phyloP scores from a whole-genome alignment of 345 rosid genomes.

The Dipteronia sinensis region DNA sequence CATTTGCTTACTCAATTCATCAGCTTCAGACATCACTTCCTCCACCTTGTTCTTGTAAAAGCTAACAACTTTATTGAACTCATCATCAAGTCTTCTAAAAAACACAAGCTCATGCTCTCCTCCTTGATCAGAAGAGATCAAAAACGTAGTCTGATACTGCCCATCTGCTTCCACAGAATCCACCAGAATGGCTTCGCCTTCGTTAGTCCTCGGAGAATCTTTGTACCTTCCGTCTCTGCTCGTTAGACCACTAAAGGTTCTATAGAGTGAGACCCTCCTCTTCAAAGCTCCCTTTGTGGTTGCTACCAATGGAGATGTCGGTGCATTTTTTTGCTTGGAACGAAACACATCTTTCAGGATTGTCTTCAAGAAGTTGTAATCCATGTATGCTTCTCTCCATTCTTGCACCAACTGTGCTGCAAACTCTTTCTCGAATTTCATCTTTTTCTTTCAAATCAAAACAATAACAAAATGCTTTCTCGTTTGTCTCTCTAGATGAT shows the following conservation, averaged over 20 bases:
- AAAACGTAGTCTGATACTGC: slow-evolving; percentile 50
- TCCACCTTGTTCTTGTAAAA: slow-evolving; percentile 54
- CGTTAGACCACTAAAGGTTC: slow-evolving; percentile 66
- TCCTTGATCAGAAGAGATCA: slow-evolving; percentile 59
- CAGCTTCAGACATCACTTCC: slow-evolving; percentile 57
- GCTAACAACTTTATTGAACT: slow-evolving; percentile 59
- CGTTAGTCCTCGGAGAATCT: slow-evolving; percentile 18
- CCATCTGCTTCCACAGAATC: slow-evolving; percentile 24
- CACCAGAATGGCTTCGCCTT: slow-evolving; percentile 47
- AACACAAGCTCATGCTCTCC: slow-evolving; percentile 58
- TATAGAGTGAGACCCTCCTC: slow-evolving; percentile 47
- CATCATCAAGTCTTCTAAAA: slow-evolving; percentile 57
- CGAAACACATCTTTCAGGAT: background rate
- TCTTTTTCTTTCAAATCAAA: slow-evolving; percentile 16
- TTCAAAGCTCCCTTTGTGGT: slow-evolving; percentile 24
- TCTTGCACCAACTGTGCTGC: slow-evolving; percentile 69
- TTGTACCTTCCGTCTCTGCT: background rate
- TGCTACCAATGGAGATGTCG: slow-evolving; percentile 15
- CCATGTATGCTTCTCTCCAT: slow-evolving; percentile 72
- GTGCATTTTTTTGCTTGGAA: slow-evolving; percentile 37
- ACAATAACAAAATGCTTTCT: too few species aligned
- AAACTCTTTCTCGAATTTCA: slow-evolving; percentile 69
- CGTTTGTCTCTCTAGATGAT: too few species aligned
- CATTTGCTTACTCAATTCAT: slow-evolving; percentile 67
- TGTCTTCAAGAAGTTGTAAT: slow-evolving; percentile 30